These are phyloP conservation scores for carrot (Daucus carota) DNA, from an alignment of 129 eudicot species.

Conservation along the genomic window DH1_v3.0 NC_030383.2:42489501-42490000, in stretches of 20 bases:
- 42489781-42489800: conserved; percentile 76
- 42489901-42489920: conserved; percentile 59
- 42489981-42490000: conserved; percentile 39
- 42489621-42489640: background rate
- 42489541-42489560: background rate
- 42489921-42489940: conserved; percentile 53
- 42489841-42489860: conserved; percentile 54
- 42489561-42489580: background rate
- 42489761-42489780: conserved; percentile 58
- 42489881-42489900: conserved; percentile 45
- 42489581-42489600: no score
- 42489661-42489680: conserved; percentile 79
- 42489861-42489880: conserved; percentile 76
- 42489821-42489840: conserved; percentile 52
- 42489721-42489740: conserved; percentile 46
- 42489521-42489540: background rate
- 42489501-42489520: conserved; percentile 12
- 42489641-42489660: conserved; percentile 24
- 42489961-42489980: conserved; percentile 33
- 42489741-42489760: conserved; percentile 51
- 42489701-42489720: conserved; percentile 35
- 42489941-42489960: conserved; percentile 46
- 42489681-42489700: conserved; percentile 8
- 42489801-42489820: conserved; percentile 45
- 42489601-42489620: no score